Percentiles rank a stretch among this genome's conserved stretches.
Conservation (phyloP, 2,329 filamentous ascomycete genomes). For the Fusarium longipes region DNA sequence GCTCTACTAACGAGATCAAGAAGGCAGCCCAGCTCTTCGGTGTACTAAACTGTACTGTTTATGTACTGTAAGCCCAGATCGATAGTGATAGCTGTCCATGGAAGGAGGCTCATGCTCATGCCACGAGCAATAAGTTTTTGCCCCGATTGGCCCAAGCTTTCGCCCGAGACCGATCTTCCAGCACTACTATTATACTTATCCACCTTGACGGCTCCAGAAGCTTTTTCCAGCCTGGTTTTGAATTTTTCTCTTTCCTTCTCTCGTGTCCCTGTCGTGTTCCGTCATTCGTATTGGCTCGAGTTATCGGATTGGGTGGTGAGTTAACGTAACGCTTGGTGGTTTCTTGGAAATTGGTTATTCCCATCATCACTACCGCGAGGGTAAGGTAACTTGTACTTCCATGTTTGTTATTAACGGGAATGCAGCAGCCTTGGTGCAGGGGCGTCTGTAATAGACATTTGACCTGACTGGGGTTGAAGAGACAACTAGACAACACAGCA, state of each 20-base stretch:
- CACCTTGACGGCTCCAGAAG: slow-evolving; percentile 36
- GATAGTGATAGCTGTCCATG: slow-evolving; percentile 19
- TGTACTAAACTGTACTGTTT: background rate
- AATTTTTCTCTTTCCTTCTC: background rate
- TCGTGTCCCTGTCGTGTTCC: slow-evolving; percentile 2
- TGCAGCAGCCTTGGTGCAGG: slow-evolving; percentile 40
- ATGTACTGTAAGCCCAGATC: slow-evolving; percentile 2
- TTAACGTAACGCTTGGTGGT: slow-evolving; percentile 35
- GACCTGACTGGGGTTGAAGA: slow-evolving; percentile 31
- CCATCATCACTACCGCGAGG: slow-evolving; percentile 10
- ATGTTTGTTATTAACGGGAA: slow-evolving; percentile 23
- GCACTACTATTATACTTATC: slow-evolving; percentile 2
- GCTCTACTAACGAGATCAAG: slow-evolving; percentile 18
- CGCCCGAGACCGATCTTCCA: slow-evolving; percentile 22
- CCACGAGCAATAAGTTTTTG: slow-evolving; percentile 42
- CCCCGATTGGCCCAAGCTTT: slow-evolving; percentile 43
- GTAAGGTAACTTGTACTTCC: slow-evolving; percentile 40
- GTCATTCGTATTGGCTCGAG: slow-evolving; percentile 27
- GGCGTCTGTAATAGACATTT: slow-evolving; percentile 34
- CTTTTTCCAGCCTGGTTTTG: slow-evolving; percentile 24
- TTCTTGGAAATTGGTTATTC: slow-evolving; percentile 23
- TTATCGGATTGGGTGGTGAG: slow-evolving; percentile 34
- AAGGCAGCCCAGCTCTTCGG: background rate
- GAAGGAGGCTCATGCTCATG: slow-evolving; percentile 29
- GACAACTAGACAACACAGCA: slow-evolving; percentile 3